Conservation (phyloP, 768 basidiomycete genomes). For the Boletus insuetus region DNA sequence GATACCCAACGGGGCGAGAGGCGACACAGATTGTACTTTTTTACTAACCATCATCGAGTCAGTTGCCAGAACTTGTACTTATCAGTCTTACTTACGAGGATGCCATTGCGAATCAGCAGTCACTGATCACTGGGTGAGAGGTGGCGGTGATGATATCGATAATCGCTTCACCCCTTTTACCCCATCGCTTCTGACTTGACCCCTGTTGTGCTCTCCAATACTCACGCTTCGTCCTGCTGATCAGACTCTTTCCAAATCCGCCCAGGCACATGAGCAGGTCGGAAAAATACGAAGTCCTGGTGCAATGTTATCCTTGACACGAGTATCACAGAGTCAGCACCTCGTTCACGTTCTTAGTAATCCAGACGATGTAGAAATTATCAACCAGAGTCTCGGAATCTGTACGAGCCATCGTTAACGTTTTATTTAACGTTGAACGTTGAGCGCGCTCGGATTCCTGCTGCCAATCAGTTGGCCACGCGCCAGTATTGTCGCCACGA, state of each 20-base stretch:
- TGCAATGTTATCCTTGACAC: too few relatives aligned
- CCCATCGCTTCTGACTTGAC: too few relatives aligned
- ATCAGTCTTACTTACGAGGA: slow-evolving; percentile 4
- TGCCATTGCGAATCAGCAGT: slow-evolving; percentile 4
- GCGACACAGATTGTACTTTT: slow-evolving; percentile 45
- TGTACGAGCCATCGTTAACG: too few relatives aligned
- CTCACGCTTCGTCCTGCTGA: background rate
- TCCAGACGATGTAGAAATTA: too few relatives aligned
- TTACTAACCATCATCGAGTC: background rate
- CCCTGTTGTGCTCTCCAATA: too few relatives aligned
- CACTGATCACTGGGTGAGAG: background rate
- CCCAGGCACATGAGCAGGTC: background rate
- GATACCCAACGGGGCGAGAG: slow-evolving; percentile 62
- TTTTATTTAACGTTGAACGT: too few relatives aligned
- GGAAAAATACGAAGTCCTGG: background rate
- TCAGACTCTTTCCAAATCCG: background rate
- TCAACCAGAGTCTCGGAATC: too few relatives aligned
- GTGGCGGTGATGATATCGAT: slow-evolving; percentile 1
- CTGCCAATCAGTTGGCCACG: too few relatives aligned
- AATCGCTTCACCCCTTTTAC: background rate
- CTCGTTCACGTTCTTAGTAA: too few relatives aligned
- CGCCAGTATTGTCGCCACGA: too few relatives aligned
- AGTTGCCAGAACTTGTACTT: background rate
- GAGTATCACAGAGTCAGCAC: too few relatives aligned
- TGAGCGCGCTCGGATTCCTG: too few relatives aligned